These are phyloP conservation scores for Lathyrus aphaca DNA, from an alignment of 306 rosid species.

Conservation along the genomic window DNA sequence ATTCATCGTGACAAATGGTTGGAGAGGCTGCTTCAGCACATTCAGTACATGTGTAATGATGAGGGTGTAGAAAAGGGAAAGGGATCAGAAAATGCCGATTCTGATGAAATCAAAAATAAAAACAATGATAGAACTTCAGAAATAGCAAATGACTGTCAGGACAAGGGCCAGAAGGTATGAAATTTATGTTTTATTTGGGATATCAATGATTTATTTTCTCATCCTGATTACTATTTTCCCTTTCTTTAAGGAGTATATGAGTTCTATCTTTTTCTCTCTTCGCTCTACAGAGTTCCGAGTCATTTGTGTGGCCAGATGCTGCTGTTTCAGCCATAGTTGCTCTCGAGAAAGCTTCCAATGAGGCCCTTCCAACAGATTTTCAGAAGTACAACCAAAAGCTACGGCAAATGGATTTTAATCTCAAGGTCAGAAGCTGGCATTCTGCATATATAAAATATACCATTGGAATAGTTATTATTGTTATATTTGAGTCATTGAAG, in stretches of 20 bases:
- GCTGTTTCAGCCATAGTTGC: constrained; percentile 74
- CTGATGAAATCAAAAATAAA: constrained; percentile 48
- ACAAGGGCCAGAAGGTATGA: constrained; percentile 57
- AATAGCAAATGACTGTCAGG: constrained; percentile 47
- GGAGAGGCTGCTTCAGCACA: constrained; percentile 72
- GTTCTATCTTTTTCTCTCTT: constrained; percentile 9
- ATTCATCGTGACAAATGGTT: constrained; percentile 84
- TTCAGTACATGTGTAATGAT: constrained; percentile 63
- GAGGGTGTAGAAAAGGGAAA: constrained; percentile 45
- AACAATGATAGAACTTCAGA: constrained; percentile 46
- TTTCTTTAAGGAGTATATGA: constrained; percentile 12
- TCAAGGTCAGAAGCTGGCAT: constrained; percentile 64
- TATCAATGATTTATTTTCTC: constrained; percentile 22
- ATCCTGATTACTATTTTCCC: not conserved
- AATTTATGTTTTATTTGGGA: not conserved
- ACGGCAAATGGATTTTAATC: constrained; percentile 66
- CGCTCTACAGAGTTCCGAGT: constrained; percentile 54
- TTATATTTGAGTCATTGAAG: not conserved
- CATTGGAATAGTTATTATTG: constrained; percentile 12
- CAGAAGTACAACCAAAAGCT: constrained; percentile 90
- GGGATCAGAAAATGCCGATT: constrained; percentile 43
- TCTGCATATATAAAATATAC: constrained; percentile 18
- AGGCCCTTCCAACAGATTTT: constrained; percentile 63
- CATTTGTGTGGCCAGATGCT: constrained; percentile 87
- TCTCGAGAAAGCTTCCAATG: constrained; percentile 84